Conservation (phyloP, 148 eudicot genomes). For the Dysphania ambrosioides region DNA sequence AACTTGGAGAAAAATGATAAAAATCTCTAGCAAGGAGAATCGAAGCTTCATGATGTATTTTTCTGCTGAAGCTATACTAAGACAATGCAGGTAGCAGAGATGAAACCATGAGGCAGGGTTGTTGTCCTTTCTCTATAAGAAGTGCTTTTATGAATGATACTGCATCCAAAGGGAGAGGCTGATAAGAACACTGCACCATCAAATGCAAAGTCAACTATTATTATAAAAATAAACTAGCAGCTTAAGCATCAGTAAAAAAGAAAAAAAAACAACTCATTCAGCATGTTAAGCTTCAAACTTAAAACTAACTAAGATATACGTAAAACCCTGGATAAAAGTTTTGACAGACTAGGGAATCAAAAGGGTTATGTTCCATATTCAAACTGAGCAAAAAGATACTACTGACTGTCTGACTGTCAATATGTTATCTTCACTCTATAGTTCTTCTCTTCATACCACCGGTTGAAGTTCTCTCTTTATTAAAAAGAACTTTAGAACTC, state of each 20-base stretch:
- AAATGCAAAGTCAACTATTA: constrained; percentile 10
- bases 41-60: constrained; percentile 39
- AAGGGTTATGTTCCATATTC: neutral
- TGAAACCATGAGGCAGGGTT: neutral
- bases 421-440: neutral
- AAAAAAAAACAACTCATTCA: neutral
- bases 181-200: constrained; percentile 7
- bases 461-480: neutral
- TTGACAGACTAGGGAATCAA: no score
- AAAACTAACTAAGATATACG: neutral
- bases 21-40: constrained; percentile 16
- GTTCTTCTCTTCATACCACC: neutral
- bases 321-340: neutral
- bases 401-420: neutral
- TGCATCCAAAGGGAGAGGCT: neutral
- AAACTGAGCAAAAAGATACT: no score
- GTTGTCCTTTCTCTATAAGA: neutral
- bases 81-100: neutral
- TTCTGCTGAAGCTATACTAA: constrained; percentile 7
- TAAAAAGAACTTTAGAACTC: neutral
- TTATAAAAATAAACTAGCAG: constrained; percentile 4
- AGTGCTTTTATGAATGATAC: neutral
- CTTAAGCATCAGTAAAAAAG: no score
- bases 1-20: constrained; percentile 31
- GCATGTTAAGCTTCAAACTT: constrained; percentile 7